phyloP scores from a whole-genome alignment of 805 yeast species.

The Schizosaccharomyces pombe region ASM294v3 CU329670.1:2970001-2970500 shows the following conservation, averaged over 20 bases:
- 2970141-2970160: conserved; percentile 3
- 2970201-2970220: conserved; percentile 2
- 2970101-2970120: conserved; percentile 15
- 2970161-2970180: not conserved
- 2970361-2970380: conserved; percentile 13
- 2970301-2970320: conserved; percentile 17
- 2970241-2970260: not conserved
- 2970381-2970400: conserved; percentile 18
- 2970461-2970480: conserved; percentile 15
- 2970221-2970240: conserved; percentile 10
- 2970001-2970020: conserved; percentile 75
- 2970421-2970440: conserved; percentile 15
- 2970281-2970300: conserved; percentile 17
- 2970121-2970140: conserved; percentile 11
- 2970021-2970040: conserved; percentile 58
- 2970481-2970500: conserved; percentile 15
- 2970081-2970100: conserved; percentile 25
- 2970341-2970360: conserved; percentile 15
- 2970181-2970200: conserved; percentile 2
- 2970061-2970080: conserved; percentile 37
- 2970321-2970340: conserved; percentile 15
- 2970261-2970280: not conserved
- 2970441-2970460: conserved; percentile 17
- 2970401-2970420: conserved; percentile 15
- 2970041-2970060: conserved; percentile 38